Evolutionary conservation across 2,329 filamentous ascomycete species (phyloP).

Genomic region (Ustilaginoidea virens): DNA sequence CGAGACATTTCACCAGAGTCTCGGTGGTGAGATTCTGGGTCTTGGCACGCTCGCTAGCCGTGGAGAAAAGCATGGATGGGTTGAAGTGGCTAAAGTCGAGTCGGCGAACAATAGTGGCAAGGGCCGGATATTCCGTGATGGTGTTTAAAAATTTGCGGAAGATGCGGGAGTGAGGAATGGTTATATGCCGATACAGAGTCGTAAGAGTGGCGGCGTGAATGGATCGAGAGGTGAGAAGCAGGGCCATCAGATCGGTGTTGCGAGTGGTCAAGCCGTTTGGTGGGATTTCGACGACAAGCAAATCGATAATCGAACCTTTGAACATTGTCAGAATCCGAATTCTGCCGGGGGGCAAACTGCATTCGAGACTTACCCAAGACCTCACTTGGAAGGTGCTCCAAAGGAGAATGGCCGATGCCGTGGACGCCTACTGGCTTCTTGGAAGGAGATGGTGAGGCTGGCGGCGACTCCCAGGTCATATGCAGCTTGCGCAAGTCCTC

Average conservation of each 20-base stretch:
- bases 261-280: slow-evolving; percentile 59
- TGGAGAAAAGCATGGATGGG: slow-evolving; percentile 60
- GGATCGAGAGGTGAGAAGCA: slow-evolving; percentile 60
- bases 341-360: background rate
- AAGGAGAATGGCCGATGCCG: slow-evolving; percentile 32
- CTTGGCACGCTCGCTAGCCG: slow-evolving; percentile 56
- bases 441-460: slow-evolving; percentile 15
- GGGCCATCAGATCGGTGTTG: slow-evolving; percentile 63
- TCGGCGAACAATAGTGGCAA: slow-evolving; percentile 63
- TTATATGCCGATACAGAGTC: slow-evolving; percentile 65
- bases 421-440: slow-evolving; percentile 15
- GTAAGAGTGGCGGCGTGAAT: slow-evolving; percentile 58
- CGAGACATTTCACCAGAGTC: slow-evolving; percentile 56
- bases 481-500: slow-evolving; percentile 41
- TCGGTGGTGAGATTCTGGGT: slow-evolving; percentile 62
- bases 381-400: slow-evolving; percentile 57
- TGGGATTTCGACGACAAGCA: slow-evolving; percentile 56
- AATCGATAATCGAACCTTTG: slow-evolving; percentile 56
- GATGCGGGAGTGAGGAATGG: slow-evolving; percentile 68
- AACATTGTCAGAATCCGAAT: slow-evolving; percentile 4
- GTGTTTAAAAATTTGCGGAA: slow-evolving; percentile 69
- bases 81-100: slow-evolving; percentile 81
- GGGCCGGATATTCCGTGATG: slow-evolving; percentile 46
- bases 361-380: slow-evolving; percentile 44
- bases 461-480: slow-evolving; percentile 35